Evolutionary conservation across 225 moss, liverwort and hornwort species (phyloP).

Genomic region (Lunularia cruciata): DNA sequence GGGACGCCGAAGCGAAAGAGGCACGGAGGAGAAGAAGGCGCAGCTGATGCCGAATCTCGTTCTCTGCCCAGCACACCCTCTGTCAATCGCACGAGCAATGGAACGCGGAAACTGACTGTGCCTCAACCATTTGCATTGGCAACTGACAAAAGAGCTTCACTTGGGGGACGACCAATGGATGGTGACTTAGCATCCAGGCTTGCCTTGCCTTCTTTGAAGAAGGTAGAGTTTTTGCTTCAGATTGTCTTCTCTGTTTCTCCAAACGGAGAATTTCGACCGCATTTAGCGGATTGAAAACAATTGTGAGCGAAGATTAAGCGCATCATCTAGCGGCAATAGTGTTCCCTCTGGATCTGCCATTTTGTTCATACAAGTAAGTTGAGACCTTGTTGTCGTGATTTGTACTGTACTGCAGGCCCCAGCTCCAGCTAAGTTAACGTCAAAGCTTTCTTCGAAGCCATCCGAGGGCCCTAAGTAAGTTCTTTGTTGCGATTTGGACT

Average conservation of each 20-base stretch:
- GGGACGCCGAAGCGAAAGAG: constrained; percentile 58
- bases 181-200: constrained; percentile 33
- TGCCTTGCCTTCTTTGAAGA: constrained; percentile 29
- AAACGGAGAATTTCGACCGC: background rate
- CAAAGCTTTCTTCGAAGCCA: constrained; percentile 21
- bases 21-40: constrained; percentile 46
- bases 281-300: too few species aligned
- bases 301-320: too few species aligned
- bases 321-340: too few species aligned
- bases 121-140: constrained; percentile 86
- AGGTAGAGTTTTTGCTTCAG: constrained; percentile 20
- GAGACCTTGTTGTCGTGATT: background rate
- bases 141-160: constrained; percentile 81
- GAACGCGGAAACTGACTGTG: constrained; percentile 65
- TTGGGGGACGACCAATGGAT: constrained; percentile 62
- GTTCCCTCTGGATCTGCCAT: too few species aligned
- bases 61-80: constrained; percentile 44
- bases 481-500: background rate
- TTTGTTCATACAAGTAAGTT: too few species aligned
- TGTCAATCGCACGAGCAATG: constrained; percentile 51
- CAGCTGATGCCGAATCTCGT: constrained; percentile 47
- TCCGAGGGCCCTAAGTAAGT: constrained; percentile 27
- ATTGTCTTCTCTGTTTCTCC: background rate
- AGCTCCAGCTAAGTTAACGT: constrained; percentile 15
- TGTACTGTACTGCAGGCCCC: constrained; percentile 2